Evolutionary conservation across 345 rosid genomes (phyloP).

Genomic region (Acer yangbiense): DNA sequence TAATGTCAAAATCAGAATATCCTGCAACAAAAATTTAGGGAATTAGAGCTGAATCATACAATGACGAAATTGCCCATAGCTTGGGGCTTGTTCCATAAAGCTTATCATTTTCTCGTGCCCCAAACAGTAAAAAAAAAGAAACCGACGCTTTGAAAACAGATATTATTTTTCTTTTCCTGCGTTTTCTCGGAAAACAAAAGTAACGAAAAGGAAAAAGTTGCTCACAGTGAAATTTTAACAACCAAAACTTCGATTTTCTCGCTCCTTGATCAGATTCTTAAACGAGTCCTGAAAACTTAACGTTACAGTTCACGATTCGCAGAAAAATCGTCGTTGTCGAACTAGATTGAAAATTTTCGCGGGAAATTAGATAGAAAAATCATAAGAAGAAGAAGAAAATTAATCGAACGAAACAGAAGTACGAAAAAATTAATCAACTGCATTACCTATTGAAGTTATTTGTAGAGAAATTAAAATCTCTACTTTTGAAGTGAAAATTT

Average conservation of each 20-base stretch:
- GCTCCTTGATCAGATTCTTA: not conserved
- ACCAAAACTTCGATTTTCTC: not conserved
- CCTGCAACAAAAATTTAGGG: too few species aligned
- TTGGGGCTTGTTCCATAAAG: not conserved
- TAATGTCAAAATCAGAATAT: not conserved
- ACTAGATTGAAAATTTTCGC: not conserved
- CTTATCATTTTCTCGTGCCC: not conserved
- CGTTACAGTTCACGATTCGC: not conserved
- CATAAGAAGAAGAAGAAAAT: not conserved
- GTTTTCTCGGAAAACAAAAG: slow-evolving; percentile 9
- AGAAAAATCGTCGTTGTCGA: not conserved
- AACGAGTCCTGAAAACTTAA: not conserved
- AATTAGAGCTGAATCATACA: not conserved
- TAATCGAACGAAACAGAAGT: not conserved
- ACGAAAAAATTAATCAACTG: not conserved
- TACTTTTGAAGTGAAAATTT: not conserved
- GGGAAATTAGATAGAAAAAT: not conserved
- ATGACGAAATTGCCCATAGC: not conserved
- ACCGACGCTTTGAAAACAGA: not conserved
- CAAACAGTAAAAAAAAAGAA: not conserved
- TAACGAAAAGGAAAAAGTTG: not conserved
- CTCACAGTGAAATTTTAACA: not conserved
- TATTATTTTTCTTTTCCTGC: not conserved
- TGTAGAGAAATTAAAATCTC: not conserved
- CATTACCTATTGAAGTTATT: not conserved